phyloP scores from a whole-genome alignment of 2,329 filamentous ascomycete species.

The Penicillium sp. region DNA sequence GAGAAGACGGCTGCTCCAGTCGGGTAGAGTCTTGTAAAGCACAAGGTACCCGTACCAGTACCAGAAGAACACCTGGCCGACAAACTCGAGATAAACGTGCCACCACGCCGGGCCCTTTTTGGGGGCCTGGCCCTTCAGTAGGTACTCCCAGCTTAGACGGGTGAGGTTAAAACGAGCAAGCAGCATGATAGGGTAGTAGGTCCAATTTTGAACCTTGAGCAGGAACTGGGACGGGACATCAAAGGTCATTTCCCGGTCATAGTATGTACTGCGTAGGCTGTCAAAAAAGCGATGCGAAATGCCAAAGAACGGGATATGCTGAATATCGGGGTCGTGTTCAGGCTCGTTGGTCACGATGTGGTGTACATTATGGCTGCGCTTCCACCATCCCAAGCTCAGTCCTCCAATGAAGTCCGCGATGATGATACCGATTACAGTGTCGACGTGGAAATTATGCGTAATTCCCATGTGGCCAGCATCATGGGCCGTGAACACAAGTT shows the following conservation, averaged over 20 bases:
- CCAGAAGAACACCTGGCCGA: slow-evolving; percentile 82
- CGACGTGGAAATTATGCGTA: slow-evolving; percentile 83
- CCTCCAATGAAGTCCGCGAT: slow-evolving; percentile 90
- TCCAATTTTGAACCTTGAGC: slow-evolving; percentile 75
- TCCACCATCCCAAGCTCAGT: slow-evolving; percentile 95
- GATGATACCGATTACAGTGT: slow-evolving; percentile 84
- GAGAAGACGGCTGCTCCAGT: slow-evolving; percentile 68
- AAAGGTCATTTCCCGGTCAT: slow-evolving; percentile 78
- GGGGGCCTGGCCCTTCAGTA: slow-evolving; percentile 71
- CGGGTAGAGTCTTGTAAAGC: slow-evolving; percentile 73
- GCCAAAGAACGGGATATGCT: slow-evolving; percentile 87
- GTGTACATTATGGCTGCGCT: slow-evolving; percentile 92
- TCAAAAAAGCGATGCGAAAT: slow-evolving; percentile 80
- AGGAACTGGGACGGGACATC: slow-evolving; percentile 73
- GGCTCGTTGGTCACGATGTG: slow-evolving; percentile 95
- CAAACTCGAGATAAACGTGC: slow-evolving; percentile 80
- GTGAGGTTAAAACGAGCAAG: slow-evolving; percentile 90
- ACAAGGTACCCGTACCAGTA: slow-evolving; percentile 83
- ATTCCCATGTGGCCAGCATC: slow-evolving; percentile 98
- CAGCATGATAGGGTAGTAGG: slow-evolving; percentile 80
- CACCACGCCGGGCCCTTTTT: slow-evolving; percentile 78
- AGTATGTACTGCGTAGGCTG: slow-evolving; percentile 77
- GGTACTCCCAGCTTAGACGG: slow-evolving; percentile 76
- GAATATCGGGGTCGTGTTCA: slow-evolving; percentile 94
- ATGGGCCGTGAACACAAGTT: slow-evolving; percentile 90